Evolutionary conservation across 495 filamentous ascomycete genomes (phyloP), one percentile per base, ranked within the genome.

Genomic region (Friedmanniomyces simplex): DNA sequence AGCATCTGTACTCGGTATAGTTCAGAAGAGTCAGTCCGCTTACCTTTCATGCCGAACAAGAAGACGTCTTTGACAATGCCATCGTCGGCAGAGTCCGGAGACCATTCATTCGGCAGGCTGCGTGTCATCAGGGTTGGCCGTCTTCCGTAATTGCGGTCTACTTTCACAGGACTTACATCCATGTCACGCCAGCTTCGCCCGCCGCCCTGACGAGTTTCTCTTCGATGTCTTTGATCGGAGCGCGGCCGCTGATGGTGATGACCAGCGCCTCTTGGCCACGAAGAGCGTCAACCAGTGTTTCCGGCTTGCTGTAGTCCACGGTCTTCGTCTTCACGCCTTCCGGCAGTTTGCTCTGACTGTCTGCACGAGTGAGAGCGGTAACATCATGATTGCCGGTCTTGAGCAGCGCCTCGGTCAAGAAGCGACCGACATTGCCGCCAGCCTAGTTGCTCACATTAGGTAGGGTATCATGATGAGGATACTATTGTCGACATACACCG

Each of bases 121-220:
- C 25, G 12, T 16, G 16, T 37, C 34, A 16, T 37, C 34, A 37
- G 34, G 8, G 16, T 37, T 37, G 34, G n/a, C n/a, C n/a, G n/a
- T n/a, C n/a, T n/a, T 37, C 16, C 34, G 16, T 37, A 37, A 16
- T 37, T 8, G 16, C 8, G 34, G 16, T 37, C 8, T 8, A 16
- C 8, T 37, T 37, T 37, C 16, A 16, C 34, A 37, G 34, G 7
- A 50, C 48, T 50, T 20, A 50, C 48, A 87, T 67, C 67, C 78
- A 85, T 0, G 66, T 68, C 0, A 87, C 79, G 1, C 75, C 77
- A 1, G 85, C 84, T 42, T 76, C 71, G 0, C 72, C 79, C 1
- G 85, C 85, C 0, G 83, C 83, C 1, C 72, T 58, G 56, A 84
- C 66, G 52, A 87, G 72, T 45, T 73, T 71, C n/a, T 43, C 14